Conservation (phyloP, 2,329 filamentous ascomycete species). For the Zalaria sp. region DNA sequence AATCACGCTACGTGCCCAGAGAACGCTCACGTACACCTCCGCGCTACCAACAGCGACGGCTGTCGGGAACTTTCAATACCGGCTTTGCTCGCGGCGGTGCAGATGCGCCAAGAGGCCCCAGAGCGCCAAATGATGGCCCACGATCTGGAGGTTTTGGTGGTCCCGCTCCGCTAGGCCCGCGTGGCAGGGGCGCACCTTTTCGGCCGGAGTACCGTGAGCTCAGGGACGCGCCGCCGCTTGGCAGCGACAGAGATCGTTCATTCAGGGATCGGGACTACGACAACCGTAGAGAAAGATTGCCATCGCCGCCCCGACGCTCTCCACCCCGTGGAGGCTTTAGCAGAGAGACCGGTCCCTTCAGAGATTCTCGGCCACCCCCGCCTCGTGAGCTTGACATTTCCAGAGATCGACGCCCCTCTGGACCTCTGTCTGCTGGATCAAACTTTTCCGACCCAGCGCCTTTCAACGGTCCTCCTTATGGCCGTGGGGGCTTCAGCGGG, state of each 20-base stretch:
- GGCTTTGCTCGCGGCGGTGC: slow-evolving; percentile 11
- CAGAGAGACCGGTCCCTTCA: slow-evolving; percentile 26
- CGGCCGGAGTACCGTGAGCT: slow-evolving; percentile 47
- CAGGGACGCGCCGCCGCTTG: slow-evolving; percentile 42
- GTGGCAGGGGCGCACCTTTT: slow-evolving; percentile 46
- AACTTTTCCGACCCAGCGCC: slow-evolving; percentile 55
- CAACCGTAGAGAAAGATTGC: slow-evolving; percentile 42
- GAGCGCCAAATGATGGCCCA: slow-evolving; percentile 55
- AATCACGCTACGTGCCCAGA: slow-evolving; percentile 28
- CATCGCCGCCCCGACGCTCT: slow-evolving; percentile 40
- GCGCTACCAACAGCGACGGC: slow-evolving; percentile 57
- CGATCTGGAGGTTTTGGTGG: slow-evolving; percentile 21
- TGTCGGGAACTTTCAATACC: slow-evolving; percentile 37
- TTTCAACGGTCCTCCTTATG: slow-evolving; percentile 35
- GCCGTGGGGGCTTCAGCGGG: slow-evolving; percentile 40
- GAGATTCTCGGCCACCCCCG: slow-evolving; percentile 48
- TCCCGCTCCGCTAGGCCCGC: slow-evolving; percentile 30
- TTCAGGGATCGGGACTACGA: slow-evolving; percentile 38
- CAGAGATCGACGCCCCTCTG: slow-evolving; percentile 53
- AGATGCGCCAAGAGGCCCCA: slow-evolving; percentile 70
- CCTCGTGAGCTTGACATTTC: slow-evolving; percentile 53
- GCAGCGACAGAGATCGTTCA: slow-evolving; percentile 47
- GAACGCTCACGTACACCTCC: slow-evolving; percentile 61
- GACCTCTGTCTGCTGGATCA: slow-evolving; percentile 57
- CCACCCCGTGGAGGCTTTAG: slow-evolving; percentile 34